These are phyloP conservation scores for Pseudognaphalium luteoalbum DNA, from an alignment of 129 eudicot genomes.

Conservation along the genomic window DNA sequence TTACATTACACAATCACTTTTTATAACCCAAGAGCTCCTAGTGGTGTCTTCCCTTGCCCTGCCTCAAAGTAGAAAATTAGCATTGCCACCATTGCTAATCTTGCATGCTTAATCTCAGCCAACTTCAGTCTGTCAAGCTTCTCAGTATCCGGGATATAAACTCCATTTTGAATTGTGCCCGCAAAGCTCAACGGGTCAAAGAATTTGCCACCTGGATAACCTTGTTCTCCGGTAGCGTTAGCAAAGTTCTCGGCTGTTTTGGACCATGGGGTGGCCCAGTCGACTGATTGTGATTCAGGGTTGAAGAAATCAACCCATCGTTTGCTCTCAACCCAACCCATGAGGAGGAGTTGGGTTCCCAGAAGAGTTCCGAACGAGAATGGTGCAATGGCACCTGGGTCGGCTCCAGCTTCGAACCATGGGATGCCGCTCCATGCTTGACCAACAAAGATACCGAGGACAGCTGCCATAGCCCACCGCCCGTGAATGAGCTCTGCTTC, in stretches of 20 bases:
- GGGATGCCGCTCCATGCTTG: conserved; percentile 98
- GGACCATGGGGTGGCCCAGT: conserved; percentile 99
- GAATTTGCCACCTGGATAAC: conserved; percentile 93
- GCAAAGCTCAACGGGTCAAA: conserved; percentile 87
- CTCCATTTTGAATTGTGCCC: conserved; percentile 68
- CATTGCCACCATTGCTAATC: conserved; percentile 96
- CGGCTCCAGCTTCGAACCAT: conserved; percentile 98
- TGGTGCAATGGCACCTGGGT: conserved; percentile 89
- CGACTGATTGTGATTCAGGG: conserved; percentile 92
- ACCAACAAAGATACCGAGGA: conserved; percentile 88
- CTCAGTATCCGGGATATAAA: conserved; percentile 67
- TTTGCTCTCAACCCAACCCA: conserved; percentile 99
- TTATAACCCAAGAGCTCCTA: conserved; percentile 96
- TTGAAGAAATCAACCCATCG: conserved; percentile 94
- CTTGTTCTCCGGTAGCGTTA: conserved; percentile 86
- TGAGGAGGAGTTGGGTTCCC: conserved; percentile 88
- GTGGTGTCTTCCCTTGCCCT: conserved; percentile 99
- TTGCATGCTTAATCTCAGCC: conserved; percentile 94
- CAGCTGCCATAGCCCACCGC: conserved; percentile 96
- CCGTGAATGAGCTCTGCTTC: conserved; percentile 98
- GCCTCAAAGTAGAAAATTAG: conserved; percentile 92
- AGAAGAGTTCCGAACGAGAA: conserved; percentile 78
- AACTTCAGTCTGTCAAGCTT: conserved; percentile 90
- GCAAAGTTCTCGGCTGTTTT: conserved; percentile 83
- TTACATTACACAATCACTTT: conserved; percentile 30